Base-by-base conservation (phyloP, 768 basidiomycete genomes). In the Albatrellus ellisii region DNA sequence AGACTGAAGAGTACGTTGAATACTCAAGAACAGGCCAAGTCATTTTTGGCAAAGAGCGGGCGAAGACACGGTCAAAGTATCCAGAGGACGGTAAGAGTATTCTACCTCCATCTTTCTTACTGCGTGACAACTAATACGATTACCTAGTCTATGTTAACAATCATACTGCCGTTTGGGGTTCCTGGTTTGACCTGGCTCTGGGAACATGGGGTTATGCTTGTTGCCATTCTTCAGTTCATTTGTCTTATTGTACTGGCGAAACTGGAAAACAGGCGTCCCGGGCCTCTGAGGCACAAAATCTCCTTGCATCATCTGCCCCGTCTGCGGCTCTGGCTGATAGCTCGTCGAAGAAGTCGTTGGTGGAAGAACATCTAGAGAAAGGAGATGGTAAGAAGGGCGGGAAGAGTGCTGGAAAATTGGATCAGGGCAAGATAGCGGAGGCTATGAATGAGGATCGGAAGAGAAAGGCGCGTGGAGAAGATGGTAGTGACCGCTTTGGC, bases 1-100 rank as follows among this genome's bases (percentile, higher is more conserved):
- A 98, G 64, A 94, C 91, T 27, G 95, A 98, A 59, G 75, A 92
- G 48, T 99, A 99, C 48, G 87, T 97, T 34, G 95, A 99, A 63
- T 99, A 97, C 60, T 92, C 90, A 42, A 69, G 90, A 47, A 74
- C 86, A 18, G 95, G 95, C 15, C 78, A 85, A 55, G 72, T 98
- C 42, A 70, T 98, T 51, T 92, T 87, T 62, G 95, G 95, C 24
- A 75, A 77, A 47, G 95, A 98, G 64, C 72, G 77, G 39, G 89
- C 78, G 1, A 90, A 90, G 57, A 77, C 76, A 31, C 72, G 70
- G 54, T 91, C 89, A 24, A 99, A 97, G 61, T 99, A 99, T 60
- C 79, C 85, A 4, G 95, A 99, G 64, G 90, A 98, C 72, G 81
- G 91, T 91, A 57, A 47, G 80, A 69, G 3, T 34, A 44, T 45